Conservation (phyloP, 306 rosid species). For the Dicorynia guianensis region DNA sequence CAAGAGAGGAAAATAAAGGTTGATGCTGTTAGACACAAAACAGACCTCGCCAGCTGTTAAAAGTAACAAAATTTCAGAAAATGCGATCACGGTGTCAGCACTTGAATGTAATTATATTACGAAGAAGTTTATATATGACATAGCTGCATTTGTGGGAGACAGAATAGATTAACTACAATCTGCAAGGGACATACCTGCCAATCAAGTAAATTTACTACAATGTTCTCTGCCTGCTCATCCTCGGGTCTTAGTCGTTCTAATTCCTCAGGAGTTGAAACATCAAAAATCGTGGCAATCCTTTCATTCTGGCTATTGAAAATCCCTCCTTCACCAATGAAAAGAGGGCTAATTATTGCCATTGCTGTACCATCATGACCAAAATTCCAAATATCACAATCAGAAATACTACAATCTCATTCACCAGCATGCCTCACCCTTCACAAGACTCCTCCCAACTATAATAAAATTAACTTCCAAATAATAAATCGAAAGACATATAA, state of each 20-base stretch:
- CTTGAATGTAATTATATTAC: not conserved
- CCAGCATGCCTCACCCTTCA: constrained; percentile 10
- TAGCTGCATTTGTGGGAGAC: constrained; percentile 8
- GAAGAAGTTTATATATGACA: not conserved
- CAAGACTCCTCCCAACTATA: constrained; percentile 6
- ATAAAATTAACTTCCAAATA: constrained; percentile 12
- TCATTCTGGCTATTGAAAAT: constrained; percentile 60
- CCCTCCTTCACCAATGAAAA: constrained; percentile 67
- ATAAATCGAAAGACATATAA: not conserved
- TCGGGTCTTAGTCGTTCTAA: constrained; percentile 66
- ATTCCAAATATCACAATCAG: constrained; percentile 30
- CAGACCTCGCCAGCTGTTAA: not conserved
- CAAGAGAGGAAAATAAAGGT: constrained; percentile 12
- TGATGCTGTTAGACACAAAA: constrained; percentile 5
- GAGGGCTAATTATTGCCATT: constrained; percentile 68
- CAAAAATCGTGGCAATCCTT: constrained; percentile 69
- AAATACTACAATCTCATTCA: constrained; percentile 14
- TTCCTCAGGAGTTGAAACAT: constrained; percentile 67
- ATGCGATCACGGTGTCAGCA: not conserved
- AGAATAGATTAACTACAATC: not conserved
- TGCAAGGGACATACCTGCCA: constrained; percentile 78
- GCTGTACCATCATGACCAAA: constrained; percentile 57
- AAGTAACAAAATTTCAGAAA: not conserved
- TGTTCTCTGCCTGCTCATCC: constrained; percentile 59
- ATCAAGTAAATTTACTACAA: constrained; percentile 77